Conservation (phyloP, 306 rosid species). For the Carpinus fangiana region DNA sequence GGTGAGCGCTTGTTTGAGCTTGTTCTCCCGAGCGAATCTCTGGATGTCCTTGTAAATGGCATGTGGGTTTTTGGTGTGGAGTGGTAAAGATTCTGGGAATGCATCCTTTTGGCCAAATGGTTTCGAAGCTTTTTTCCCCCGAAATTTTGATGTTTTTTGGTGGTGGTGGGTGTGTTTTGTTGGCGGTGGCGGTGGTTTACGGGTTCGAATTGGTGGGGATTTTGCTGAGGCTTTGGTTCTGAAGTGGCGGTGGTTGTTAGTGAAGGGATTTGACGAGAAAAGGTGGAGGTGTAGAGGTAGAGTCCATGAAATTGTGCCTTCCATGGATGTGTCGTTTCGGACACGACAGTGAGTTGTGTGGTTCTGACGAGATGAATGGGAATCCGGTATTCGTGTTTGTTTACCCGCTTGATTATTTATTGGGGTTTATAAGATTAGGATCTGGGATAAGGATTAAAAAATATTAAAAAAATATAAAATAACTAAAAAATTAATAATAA, state of each 20-base stretch:
- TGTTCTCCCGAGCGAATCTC: conserved; percentile 48
- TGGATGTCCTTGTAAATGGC: conserved; percentile 59
- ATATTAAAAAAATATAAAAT: too few species aligned
- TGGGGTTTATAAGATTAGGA: too few species aligned
- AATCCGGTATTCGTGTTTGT: neutral
- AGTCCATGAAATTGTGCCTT: conserved; percentile 28
- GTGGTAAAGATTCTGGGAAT: conserved; percentile 69
- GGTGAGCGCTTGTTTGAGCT: conserved; percentile 53
- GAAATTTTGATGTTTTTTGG: conserved; percentile 5
- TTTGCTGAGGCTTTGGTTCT: conserved; percentile 33
- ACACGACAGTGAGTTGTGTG: neutral
- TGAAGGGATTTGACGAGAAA: conserved; percentile 41
- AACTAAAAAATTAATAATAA: too few species aligned
- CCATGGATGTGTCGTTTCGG: conserved; percentile 35
- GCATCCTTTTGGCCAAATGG: conserved; percentile 50
- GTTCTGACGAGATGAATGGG: neutral
- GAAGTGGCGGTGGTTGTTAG: conserved; percentile 17
- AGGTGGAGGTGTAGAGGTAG: conserved; percentile 33
- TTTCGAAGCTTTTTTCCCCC: conserved; percentile 10
- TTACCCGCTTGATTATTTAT: neutral
- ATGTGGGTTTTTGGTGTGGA: conserved; percentile 66
- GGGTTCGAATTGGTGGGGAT: conserved; percentile 3
- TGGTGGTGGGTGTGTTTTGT: neutral
- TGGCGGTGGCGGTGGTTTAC: conserved; percentile 2
- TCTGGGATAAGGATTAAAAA: too few species aligned